Percentiles rank a stretch among this genome's conserved stretches.
These are phyloP conservation scores for Amphirosellinia nigrospora DNA, from an alignment of 495 filamentous ascomycete species.

Conservation along the genomic window DNA sequence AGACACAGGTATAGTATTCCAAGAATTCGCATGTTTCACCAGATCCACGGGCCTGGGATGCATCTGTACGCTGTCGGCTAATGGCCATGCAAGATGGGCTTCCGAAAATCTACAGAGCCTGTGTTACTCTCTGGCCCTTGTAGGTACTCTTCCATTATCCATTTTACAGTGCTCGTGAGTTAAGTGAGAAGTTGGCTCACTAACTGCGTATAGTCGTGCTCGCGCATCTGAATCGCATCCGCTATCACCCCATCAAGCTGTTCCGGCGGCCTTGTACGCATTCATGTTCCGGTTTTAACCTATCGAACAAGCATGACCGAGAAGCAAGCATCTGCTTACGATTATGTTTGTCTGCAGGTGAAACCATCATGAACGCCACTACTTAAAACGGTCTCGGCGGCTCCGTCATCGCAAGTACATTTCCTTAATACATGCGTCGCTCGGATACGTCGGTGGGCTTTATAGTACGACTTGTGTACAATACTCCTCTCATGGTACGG, in stretches of 20 bases:
- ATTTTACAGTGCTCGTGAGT: not conserved
- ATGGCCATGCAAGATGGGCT: not conserved
- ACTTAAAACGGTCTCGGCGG: slow-evolving; percentile 11
- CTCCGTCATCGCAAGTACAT: slow-evolving; percentile 9
- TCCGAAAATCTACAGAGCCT: not conserved
- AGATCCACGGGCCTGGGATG: slow-evolving; percentile 7
- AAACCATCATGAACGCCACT: not conserved
- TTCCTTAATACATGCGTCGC: not conserved
- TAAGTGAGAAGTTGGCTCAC: not conserved
- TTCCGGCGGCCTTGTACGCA: not conserved
- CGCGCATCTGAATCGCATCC: not conserved
- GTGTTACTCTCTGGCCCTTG: not conserved
- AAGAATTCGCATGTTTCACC: not conserved
- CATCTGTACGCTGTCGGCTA: not conserved
- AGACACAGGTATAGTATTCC: not conserved
- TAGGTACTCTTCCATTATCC: not conserved
- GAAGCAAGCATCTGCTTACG: not conserved
- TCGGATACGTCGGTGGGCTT: slow-evolving; percentile 22
- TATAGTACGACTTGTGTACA: not conserved
- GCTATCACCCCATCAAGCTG: not conserved
- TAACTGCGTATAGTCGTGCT: not conserved
- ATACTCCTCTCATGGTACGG: not conserved
- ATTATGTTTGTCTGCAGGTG: not conserved
- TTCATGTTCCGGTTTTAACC: not conserved
- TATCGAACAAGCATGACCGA: not conserved